Percentiles rank a stretch among this genome's conserved stretches.
These are phyloP conservation scores for Nothophytophthora sp. DNA, from an alignment of 352 stramenopile species.

Conservation along the genomic window DNA sequence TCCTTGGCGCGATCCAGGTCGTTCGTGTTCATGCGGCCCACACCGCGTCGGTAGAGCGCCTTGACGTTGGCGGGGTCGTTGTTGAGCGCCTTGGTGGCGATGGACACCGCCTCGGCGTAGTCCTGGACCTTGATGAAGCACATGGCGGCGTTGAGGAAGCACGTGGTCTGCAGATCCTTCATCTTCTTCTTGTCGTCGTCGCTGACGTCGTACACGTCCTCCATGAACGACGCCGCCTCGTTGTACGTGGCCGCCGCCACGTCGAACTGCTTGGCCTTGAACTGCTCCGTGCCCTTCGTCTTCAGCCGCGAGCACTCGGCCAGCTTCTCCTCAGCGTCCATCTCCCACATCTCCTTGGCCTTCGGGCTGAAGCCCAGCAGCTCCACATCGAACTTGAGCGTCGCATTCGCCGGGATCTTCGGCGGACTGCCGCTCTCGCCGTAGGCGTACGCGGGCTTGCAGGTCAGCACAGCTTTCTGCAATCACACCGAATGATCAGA, in stretches of 20 bases:
- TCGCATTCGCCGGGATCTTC: slow-evolving; percentile 95
- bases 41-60: slow-evolving; percentile 82
- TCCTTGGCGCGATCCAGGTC: slow-evolving; percentile 88
- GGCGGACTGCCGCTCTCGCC: slow-evolving; percentile 88
- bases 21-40: slow-evolving; percentile 84
- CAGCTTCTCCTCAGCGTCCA: slow-evolving; percentile 85
- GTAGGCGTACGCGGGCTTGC: slow-evolving; percentile 94
- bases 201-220: slow-evolving; percentile 87
- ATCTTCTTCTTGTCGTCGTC: slow-evolving; percentile 85
- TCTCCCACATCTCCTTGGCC: slow-evolving; percentile 95
- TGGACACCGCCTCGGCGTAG: slow-evolving; percentile 87
- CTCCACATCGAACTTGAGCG: slow-evolving; percentile 97
- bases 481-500: slow-evolving; percentile 10
- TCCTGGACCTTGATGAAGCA: slow-evolving; percentile 93
- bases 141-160: slow-evolving; percentile 94
- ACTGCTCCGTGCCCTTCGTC: slow-evolving; percentile 91
- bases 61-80: slow-evolving; percentile 86
- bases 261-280: slow-evolving; percentile 89
- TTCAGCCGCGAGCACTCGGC: slow-evolving; percentile 88
- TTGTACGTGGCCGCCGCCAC: slow-evolving; percentile 88
- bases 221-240: slow-evolving; percentile 79
- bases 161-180: slow-evolving; percentile 90
- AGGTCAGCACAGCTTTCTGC: slow-evolving; percentile 91
- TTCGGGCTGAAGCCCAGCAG: slow-evolving; percentile 94
- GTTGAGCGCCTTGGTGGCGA: slow-evolving; percentile 80